phyloP scores from a whole-genome alignment of 1,284 basidiomycete species.

The Cutaneotrichosporon cyanovorans region DNA sequence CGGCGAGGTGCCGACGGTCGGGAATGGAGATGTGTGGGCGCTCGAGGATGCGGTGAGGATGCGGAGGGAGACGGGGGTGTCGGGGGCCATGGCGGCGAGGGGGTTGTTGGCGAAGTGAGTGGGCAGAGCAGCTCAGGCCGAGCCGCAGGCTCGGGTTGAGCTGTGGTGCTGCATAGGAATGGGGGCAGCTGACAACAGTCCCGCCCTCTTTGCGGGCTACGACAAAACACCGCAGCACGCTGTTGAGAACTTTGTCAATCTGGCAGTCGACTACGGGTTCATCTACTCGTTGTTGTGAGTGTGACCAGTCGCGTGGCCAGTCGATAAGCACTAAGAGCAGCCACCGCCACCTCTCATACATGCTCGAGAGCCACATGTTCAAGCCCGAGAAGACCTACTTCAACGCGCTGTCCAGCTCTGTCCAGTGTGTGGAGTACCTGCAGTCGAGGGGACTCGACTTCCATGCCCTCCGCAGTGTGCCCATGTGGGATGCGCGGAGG shows the following conservation, averaged over 20 bases:
- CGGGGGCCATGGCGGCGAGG: conserved; percentile 55
- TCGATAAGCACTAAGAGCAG: conserved; percentile 23
- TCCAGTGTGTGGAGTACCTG: conserved; percentile 50
- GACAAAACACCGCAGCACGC: conserved; percentile 49
- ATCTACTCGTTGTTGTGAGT: conserved; percentile 49
- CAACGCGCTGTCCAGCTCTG: conserved; percentile 49
- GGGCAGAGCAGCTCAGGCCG: too few species aligned
- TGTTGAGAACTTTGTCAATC: conserved; percentile 49
- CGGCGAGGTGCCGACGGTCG: conserved; percentile 51
- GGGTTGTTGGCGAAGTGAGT: conserved; percentile 56
- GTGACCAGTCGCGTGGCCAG: too few species aligned
- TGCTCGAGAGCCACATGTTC: conserved; percentile 51
- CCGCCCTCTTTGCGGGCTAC: conserved; percentile 54
- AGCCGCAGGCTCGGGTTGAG: too few species aligned
- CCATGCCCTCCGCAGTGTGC: conserved; percentile 6
- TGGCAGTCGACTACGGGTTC: conserved; percentile 50
- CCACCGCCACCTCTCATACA: conserved; percentile 51
- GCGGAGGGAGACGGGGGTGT: conserved; percentile 48
- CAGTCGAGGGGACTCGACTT: conserved; percentile 40
- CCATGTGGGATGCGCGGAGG: conserved; percentile 33
- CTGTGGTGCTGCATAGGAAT: too few species aligned
- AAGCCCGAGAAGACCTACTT: conserved; percentile 50
- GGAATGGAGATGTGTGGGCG: conserved; percentile 55
- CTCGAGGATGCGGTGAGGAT: conserved; percentile 48
- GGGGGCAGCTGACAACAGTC: conserved; percentile 9